Base-by-base conservation (phyloP, 176 grass and related monocot genomes). In the Chrysopogon serrulatus region DNA sequence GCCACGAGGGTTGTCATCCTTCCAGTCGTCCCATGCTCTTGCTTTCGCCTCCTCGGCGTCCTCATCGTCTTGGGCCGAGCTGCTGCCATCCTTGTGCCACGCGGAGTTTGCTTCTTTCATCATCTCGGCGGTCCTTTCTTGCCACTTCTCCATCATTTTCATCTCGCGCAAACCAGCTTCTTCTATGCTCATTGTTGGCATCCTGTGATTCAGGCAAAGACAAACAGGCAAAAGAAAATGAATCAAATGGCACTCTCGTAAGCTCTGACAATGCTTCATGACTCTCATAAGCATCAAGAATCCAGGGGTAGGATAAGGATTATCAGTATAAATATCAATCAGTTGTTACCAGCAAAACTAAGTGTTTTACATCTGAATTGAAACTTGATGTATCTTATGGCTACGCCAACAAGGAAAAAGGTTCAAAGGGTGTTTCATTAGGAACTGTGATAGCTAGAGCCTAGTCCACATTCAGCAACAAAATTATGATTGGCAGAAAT, bases 1-100 rank as follows among this genome's bases (percentile, higher is more conserved):
- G 3, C 96, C 93, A 16, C 93, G 96, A 45, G 93, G 96, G 53
- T 99, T 94, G 28, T 99, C 96, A 42, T 99, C 96, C 69, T 99
- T 96, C 93, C 96, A 94, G 68, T 99, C 96, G 78, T 96, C 96
- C 75, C 81, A 99, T 21, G 83, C 96, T 79, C 93, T 90, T 47
- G 93, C 93, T 86, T 90, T 96, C 69, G 84, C 91, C 68, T 94
- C 96, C 81, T 94, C 91, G 0, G 83, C 77, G 6, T 92, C 93
- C 77, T 99, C 93, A 8, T 96, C 91, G 2, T 96, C 91, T 60
- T 83, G 80, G 8, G 82, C 83, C 6, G 83, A 67, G 14, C 74
- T 76, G 37, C 41, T 34, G 37, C 79, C 82, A 65, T 92, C 91
- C 71, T 83, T 91, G 87, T 97, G 87, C 91, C 94, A 94, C 11